These are phyloP conservation scores for Carallia brachiata DNA, from an alignment of 345 rosid species.

Conservation along the genomic window DNA sequence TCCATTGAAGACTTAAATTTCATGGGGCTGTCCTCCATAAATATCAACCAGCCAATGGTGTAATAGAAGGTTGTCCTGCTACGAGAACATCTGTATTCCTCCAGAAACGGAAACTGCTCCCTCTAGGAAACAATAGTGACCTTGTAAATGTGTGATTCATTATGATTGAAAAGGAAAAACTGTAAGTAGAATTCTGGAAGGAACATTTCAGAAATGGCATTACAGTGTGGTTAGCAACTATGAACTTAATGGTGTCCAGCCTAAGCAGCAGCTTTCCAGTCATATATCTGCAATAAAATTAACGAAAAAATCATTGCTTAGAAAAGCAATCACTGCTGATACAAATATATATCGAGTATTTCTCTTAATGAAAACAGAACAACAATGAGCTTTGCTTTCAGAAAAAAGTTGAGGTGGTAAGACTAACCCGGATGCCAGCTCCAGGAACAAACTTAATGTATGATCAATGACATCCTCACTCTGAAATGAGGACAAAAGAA, in stretches of 20 bases:
- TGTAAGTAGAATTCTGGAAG: conserved; percentile 15
- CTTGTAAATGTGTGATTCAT: conserved; percentile 2
- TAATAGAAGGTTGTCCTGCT: conserved; percentile 96
- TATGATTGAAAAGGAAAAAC: conserved; percentile 15
- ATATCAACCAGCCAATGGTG: conserved; percentile 93
- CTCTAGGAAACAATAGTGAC: conserved; percentile 45
- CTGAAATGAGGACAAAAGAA: conserved; percentile 41
- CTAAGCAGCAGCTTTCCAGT: conserved; percentile 95
- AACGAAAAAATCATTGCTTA: conserved; percentile 1
- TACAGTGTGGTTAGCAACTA: conserved; percentile 95
- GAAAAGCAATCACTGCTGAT: not conserved
- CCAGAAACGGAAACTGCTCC: conserved; percentile 94
- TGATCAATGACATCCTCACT: conserved; percentile 92
- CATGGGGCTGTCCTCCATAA: conserved; percentile 94
- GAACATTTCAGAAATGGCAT: conserved; percentile 21
- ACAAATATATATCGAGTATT: not conserved
- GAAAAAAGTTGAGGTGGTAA: conserved; percentile 19
- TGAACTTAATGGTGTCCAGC: conserved; percentile 86
- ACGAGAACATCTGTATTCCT: conserved; percentile 87
- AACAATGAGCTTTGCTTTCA: conserved; percentile 4
- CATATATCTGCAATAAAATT: conserved; percentile 65
- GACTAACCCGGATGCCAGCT: conserved; percentile 90
- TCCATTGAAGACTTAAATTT: conserved; percentile 99
- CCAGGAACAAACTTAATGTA: conserved; percentile 91
- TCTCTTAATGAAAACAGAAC: too few species aligned